Base-by-base conservation (phyloP, 106 monocot genomes). In the Agapanthus africanus region DNA sequence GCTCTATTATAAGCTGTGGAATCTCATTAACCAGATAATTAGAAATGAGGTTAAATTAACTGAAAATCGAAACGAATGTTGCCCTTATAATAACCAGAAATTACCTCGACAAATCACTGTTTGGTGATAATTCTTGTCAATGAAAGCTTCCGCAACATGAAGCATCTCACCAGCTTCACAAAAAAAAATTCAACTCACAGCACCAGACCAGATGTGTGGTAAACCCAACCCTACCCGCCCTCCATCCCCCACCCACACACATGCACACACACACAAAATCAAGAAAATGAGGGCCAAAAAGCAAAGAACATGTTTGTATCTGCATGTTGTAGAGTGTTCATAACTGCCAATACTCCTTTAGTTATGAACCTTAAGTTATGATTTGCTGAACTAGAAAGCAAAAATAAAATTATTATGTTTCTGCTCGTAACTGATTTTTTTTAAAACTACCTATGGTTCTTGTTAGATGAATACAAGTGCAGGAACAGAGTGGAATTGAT, bases 81-180 rank as follows among this genome's bases (percentile, higher is more conserved):
- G 0, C 9, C 61, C 19, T 27, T 19, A 36, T 4, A 15, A 61
- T 61, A 35, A 61, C 40, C 26, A 77, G 14, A 65, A 42, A 70
- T 68, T 85, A 99, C 97, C 92, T 81, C 89, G 79, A 57, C 97
- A 92, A 66, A 99, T 87, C 38, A 99, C 89, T 64, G 97, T 89
- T 37, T 91, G 92, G 66, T 99, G 97, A 71, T 79, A 99, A 39
- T 76, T 86, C 67, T 87, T 92, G 59, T 99, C 84, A 77, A 92
- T 91, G 49, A 99, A 99, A 19, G 89, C 79, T 70, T 89, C 82
- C 6, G 85, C 97, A 75, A 99, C 91, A 79, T 99, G 97, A 61
- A 99, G 88, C 84, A 99, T 81, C 81, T 99, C 92, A 49, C 97
- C 97, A 89, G 89, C 97, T 99, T 67, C 59, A n/a, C n/a, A n/a